Conservation (phyloP, 2,329 filamentous ascomycete genomes). For the Fusarium beomiforme region DNA sequence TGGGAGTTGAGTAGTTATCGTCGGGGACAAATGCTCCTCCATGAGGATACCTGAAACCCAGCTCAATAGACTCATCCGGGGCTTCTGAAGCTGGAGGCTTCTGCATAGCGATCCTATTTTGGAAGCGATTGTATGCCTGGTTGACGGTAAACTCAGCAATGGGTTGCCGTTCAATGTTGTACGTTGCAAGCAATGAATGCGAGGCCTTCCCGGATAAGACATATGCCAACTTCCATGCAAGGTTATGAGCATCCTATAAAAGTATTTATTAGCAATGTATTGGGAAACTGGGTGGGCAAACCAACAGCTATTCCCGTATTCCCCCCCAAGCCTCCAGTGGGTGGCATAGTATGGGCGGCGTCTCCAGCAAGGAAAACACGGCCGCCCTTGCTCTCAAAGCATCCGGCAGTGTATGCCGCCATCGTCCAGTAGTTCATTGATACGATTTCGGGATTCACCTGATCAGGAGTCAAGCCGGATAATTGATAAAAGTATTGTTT, state of each 20-base stretch:
- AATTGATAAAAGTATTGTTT: not conserved
- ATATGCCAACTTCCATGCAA: not conserved
- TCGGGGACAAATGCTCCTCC: not conserved
- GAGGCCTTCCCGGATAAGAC: not conserved
- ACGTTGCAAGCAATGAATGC: not conserved
- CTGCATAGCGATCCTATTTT: not conserved
- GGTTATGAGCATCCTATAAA: not conserved
- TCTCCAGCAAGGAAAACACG: not conserved
- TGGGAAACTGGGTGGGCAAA: accelerated
- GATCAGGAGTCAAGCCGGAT: not conserved
- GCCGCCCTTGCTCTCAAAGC: not conserved
- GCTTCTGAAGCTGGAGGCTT: not conserved
- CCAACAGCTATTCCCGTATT: not conserved
- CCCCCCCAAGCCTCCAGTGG: not conserved
- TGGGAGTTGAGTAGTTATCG: not conserved
- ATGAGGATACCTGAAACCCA: not conserved
- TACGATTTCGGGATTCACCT: not conserved
- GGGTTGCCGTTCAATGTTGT: not conserved
- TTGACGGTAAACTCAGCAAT: not conserved
- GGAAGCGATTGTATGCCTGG: not conserved
- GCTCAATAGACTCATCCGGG: not conserved
- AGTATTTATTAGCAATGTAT: not conserved
- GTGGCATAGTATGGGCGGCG: not conserved
- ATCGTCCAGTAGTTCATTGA: not conserved
- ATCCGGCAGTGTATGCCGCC: not conserved